Evolutionary conservation across 2,329 filamentous ascomycete species (phyloP).

Genomic region (Penicillium frequentans): DNA sequence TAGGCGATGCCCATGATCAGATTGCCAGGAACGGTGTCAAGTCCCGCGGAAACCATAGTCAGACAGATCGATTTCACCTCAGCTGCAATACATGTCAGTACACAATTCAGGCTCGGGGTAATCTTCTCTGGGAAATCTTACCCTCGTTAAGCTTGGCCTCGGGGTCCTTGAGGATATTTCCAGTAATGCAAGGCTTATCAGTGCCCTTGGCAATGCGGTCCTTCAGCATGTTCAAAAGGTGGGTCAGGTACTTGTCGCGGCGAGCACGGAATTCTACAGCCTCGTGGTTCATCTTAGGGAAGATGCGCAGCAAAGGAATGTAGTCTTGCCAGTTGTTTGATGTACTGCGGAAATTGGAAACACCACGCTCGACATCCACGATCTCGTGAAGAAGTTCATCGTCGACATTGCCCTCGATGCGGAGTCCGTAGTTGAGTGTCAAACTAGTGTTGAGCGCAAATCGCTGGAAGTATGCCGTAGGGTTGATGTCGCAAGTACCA

Average conservation of each 20-base stretch:
- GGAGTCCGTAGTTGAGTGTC: slow-evolving; percentile 76
- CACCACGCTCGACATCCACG: slow-evolving; percentile 70
- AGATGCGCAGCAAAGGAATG: slow-evolving; percentile 69
- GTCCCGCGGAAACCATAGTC: slow-evolving; percentile 77
- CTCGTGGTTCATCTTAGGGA: slow-evolving; percentile 61
- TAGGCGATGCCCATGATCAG: slow-evolving; percentile 78
- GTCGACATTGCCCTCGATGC: slow-evolving; percentile 70
- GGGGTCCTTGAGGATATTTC: slow-evolving; percentile 69
- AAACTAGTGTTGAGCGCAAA: slow-evolving; percentile 76
- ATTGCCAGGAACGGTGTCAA: slow-evolving; percentile 79
- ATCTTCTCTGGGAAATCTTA: slow-evolving; percentile 31
- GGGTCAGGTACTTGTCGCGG: slow-evolving; percentile 65
- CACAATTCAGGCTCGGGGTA: slow-evolving; percentile 3
- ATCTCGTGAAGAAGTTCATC: slow-evolving; percentile 71
- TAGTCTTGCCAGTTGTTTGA: slow-evolving; percentile 87
- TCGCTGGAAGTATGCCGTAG: slow-evolving; percentile 70
- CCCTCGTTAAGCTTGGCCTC: slow-evolving; percentile 68
- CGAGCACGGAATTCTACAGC: slow-evolving; percentile 67
- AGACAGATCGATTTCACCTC: slow-evolving; percentile 80
- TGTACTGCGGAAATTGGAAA: slow-evolving; percentile 74
- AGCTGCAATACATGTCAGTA: slow-evolving; percentile 51
- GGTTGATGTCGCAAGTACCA: slow-evolving; percentile 66
- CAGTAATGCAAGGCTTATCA: slow-evolving; percentile 67
- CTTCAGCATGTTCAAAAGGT: slow-evolving; percentile 60
- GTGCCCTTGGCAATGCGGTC: slow-evolving; percentile 62